phyloP scores from a whole-genome alignment of 768 basidiomycete genomes.

The Boletellus emodensis region DNA sequence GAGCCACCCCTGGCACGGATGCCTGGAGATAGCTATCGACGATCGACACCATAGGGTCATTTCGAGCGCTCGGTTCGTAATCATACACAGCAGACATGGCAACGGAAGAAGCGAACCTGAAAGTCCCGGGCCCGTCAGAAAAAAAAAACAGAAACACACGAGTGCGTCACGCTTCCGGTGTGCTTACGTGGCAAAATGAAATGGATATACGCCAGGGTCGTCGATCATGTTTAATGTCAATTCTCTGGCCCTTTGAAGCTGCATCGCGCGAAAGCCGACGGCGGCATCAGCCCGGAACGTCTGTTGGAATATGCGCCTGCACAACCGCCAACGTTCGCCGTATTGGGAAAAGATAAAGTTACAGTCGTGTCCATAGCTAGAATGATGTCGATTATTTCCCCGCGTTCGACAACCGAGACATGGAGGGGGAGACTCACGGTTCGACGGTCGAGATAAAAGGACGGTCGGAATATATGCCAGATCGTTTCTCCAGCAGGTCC shows the following conservation, averaged over 20 bases:
- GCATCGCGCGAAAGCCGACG: neutral
- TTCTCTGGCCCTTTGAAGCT: neutral
- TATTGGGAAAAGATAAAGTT: neutral
- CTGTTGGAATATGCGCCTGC: neutral
- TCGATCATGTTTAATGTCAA: neutral
- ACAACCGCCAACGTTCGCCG: neutral
- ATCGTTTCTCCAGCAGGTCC: neutral
- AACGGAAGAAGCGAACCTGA: neutral
- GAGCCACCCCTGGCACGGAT: neutral
- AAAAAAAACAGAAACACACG: neutral
- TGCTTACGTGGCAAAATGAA: neutral
- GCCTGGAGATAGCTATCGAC: neutral
- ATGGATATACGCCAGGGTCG: neutral
- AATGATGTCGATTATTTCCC: neutral
- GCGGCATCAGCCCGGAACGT: neutral
- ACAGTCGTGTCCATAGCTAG: neutral
- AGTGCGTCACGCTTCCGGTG: neutral
- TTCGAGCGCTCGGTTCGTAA: neutral
- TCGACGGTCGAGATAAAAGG: neutral
- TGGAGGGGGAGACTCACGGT: neutral
- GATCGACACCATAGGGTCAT: neutral
- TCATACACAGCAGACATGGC: neutral
- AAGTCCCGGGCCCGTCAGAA: neutral
- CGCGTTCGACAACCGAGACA: neutral
- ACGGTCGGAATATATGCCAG: constrained; percentile 3